Evolutionary conservation across 495 filamentous ascomycete species (phyloP).

Genomic region (Talaromyces stipitatus): DNA sequence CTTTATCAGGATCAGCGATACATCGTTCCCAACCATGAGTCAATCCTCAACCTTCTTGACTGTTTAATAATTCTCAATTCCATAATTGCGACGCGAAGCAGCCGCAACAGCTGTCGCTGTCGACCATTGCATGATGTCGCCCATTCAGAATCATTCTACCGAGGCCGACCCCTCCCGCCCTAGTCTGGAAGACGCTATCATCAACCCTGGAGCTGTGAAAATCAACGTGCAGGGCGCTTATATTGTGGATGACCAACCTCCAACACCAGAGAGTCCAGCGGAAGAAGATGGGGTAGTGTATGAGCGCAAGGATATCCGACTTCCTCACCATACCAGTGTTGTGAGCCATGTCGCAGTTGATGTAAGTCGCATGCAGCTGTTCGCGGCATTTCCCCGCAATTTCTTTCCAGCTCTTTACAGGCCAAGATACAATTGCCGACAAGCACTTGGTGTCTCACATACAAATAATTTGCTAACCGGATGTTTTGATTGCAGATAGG

Average conservation of each 20-base stretch:
- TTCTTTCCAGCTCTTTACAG: not conserved
- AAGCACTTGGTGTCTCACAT: not conserved
- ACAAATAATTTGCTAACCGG: not conserved
- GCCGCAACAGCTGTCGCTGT: not conserved
- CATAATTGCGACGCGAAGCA: not conserved
- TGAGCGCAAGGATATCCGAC: conserved; percentile 84
- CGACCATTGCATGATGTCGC: conserved; percentile 7
- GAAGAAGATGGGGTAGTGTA: conserved; percentile 57
- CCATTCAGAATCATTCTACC: not conserved
- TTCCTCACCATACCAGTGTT: conserved; percentile 86
- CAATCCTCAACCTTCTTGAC: not conserved
- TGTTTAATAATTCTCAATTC: not conserved
- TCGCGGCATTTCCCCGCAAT: conserved; percentile 23
- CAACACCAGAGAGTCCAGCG: conserved; percentile 38
- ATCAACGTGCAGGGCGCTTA: conserved; percentile 96
- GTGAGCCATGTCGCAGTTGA: conserved; percentile 96
- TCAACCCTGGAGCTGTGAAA: conserved; percentile 74
- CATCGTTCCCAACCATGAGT: not conserved
- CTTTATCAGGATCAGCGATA: conserved; percentile 11
- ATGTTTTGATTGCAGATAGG: conserved; percentile 58
- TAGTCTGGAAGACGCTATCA: conserved; percentile 59
- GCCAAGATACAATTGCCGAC: not conserved
- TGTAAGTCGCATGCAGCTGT: conserved; percentile 46
- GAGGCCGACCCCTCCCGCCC: conserved; percentile 7
- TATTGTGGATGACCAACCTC: conserved; percentile 75